Evolutionary conservation across 257 asterid genomes (phyloP).

Genomic region (Galeopsis tetrahit): DNA sequence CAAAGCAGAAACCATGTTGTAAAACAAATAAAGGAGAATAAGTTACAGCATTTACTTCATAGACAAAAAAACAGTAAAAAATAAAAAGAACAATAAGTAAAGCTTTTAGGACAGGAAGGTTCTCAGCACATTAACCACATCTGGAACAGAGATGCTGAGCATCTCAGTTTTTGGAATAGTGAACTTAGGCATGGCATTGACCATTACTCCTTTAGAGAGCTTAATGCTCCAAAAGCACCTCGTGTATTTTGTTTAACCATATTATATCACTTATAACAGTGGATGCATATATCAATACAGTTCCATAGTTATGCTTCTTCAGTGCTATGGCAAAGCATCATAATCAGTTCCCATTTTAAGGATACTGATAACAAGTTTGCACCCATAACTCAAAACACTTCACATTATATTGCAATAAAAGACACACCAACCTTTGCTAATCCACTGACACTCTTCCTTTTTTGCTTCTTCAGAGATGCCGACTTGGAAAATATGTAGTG

Average conservation of each 20-base stretch:
- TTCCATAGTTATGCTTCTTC: constrained; percentile 27
- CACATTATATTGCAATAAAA: constrained; percentile 26
- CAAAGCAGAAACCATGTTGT: constrained; percentile 27
- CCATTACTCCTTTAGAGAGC: neutral
- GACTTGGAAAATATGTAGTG: constrained; percentile 52
- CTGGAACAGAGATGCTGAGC: constrained; percentile 16
- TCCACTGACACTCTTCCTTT: constrained; percentile 53
- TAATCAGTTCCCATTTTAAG: constrained; percentile 11
- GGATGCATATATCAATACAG: constrained; percentile 25
- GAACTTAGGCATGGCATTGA: constrained; percentile 2
- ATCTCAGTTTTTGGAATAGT: neutral
- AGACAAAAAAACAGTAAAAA: neutral
- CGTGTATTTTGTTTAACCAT: constrained; percentile 22
- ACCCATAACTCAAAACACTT: constrained; percentile 18
- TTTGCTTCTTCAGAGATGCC: constrained; percentile 64
- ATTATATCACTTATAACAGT: constrained; percentile 23
- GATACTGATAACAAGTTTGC: constrained; percentile 16
- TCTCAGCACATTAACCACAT: constrained; percentile 21
- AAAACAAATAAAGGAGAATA: constrained; percentile 17
- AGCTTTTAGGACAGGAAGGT: constrained; percentile 21
- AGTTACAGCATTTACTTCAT: constrained; percentile 21
- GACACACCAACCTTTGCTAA: constrained; percentile 68
- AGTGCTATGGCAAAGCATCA: constrained; percentile 12
- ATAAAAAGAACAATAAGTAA: neutral
- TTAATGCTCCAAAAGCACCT: constrained; percentile 14